These are phyloP conservation scores for Epichloe uncinata DNA, from an alignment of 2,329 filamentous ascomycete genomes.

Conservation along the genomic window DNA sequence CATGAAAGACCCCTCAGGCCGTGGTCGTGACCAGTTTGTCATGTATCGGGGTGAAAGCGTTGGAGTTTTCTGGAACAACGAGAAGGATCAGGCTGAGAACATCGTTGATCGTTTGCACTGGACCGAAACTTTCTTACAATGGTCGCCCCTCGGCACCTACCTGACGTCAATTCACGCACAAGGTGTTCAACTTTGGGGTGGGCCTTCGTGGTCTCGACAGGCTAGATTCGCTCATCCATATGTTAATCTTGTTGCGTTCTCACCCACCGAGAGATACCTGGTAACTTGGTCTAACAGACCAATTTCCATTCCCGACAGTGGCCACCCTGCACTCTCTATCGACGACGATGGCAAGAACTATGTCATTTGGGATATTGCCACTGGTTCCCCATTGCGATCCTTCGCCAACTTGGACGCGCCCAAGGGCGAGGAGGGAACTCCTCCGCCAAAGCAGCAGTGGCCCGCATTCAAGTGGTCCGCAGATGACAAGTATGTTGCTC, in stretches of 20 bases:
- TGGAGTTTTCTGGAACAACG: slow-evolving; percentile 97
- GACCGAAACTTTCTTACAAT: slow-evolving; percentile 97
- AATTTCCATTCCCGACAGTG: slow-evolving; percentile 80
- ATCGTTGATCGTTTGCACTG: slow-evolving; percentile 89
- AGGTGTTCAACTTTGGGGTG: slow-evolving; percentile 96
- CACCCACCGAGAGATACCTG: slow-evolving; percentile 80
- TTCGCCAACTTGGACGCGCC: slow-evolving; percentile 82
- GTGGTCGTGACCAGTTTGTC: slow-evolving; percentile 87
- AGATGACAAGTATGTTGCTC: slow-evolving; percentile 92
- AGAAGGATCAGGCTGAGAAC: slow-evolving; percentile 75
- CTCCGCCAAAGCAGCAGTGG: slow-evolving; percentile 81
- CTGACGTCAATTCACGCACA: slow-evolving; percentile 90
- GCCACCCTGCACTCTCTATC: slow-evolving; percentile 67
- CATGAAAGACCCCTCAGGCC: slow-evolving; percentile 65
- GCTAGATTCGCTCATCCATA: slow-evolving; percentile 91
- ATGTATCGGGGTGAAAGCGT: slow-evolving; percentile 89
- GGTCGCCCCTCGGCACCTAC: slow-evolving; percentile 91
- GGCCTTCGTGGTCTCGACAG: slow-evolving; percentile 75
- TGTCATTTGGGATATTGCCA: slow-evolving; percentile 93
- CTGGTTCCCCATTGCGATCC: slow-evolving; percentile 77
- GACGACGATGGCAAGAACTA: slow-evolving; percentile 99
- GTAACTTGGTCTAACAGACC: slow-evolving; percentile 95
- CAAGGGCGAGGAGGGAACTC: slow-evolving; percentile 46
- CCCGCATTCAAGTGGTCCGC: slow-evolving; percentile 99
- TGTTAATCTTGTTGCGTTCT: slow-evolving; percentile 94